Evolutionary conservation across 495 filamentous ascomycete species (phyloP).

Genomic region (Bombardia bombarda): DNA sequence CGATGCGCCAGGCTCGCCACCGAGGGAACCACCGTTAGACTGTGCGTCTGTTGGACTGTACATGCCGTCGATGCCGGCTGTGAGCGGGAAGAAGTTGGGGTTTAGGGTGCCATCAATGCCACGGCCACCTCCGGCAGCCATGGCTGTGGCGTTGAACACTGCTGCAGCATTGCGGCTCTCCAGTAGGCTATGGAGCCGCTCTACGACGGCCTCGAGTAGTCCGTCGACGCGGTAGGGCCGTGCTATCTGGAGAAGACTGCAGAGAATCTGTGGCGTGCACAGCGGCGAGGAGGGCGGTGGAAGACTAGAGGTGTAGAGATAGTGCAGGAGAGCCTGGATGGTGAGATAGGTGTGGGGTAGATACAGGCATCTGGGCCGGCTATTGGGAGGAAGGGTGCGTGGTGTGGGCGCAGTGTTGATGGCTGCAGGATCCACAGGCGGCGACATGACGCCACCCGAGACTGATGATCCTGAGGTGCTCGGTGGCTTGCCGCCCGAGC

Average conservation of each 20-base stretch:
- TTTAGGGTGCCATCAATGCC: constrained; percentile 49
- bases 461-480: constrained; percentile 28
- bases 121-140: constrained; percentile 90
- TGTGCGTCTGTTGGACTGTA: constrained; percentile 21
- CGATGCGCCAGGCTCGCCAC: constrained; percentile 6
- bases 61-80: constrained; percentile 17
- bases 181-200: constrained; percentile 81
- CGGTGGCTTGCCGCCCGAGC: constrained; percentile 30
- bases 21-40: constrained; percentile 9
- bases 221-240: constrained; percentile 90
- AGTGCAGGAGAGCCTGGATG: constrained; percentile 79
- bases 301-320: constrained; percentile 83
- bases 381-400: constrained; percentile 54
- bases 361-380: constrained; percentile 78
- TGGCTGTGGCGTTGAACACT: constrained; percentile 95
- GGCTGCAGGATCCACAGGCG: constrained; percentile 27
- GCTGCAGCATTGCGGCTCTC: constrained; percentile 92
- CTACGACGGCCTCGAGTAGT: constrained; percentile 81
- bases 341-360: constrained; percentile 89
- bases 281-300: constrained; percentile 65
- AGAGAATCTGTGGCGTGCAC: constrained; percentile 93
- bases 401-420: constrained; percentile 42
- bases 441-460: constrained; percentile 19
- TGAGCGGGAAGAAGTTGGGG: constrained; percentile 37
- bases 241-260: constrained; percentile 87